phyloP scores from a whole-genome alignment of 2,329 filamentous ascomycete species.

The Colletotrichum orchidophilum region DNA sequence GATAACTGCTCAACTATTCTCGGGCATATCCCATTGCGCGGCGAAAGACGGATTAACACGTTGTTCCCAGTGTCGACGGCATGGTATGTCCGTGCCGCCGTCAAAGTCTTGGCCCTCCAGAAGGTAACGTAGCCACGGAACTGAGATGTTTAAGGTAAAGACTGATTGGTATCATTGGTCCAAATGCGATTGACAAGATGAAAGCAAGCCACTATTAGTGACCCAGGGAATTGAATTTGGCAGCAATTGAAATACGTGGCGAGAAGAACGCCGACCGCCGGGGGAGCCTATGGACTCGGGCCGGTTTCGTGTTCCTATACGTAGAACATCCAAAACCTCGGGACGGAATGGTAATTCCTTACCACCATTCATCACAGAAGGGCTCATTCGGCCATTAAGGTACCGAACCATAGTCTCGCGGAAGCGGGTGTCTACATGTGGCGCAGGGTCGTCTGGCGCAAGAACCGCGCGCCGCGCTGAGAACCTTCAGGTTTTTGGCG shows the following conservation, averaged over 20 bases:
- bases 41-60: neutral
- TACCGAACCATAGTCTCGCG: neutral
- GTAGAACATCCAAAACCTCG: neutral
- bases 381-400: neutral
- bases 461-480: neutral
- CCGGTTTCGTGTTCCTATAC: neutral
- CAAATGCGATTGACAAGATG: neutral
- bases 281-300: neutral
- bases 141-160: neutral
- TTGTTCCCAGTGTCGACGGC: neutral
- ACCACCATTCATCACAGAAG: neutral
- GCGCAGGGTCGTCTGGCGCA: neutral
- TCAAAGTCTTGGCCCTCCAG: neutral
- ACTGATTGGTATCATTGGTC: neutral
- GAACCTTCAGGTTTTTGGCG: neutral
- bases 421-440: neutral
- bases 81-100: neutral
- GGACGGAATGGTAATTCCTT: neutral
- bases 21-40: slow-evolving; percentile 2
- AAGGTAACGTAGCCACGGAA: neutral
- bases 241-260: neutral
- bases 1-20: slow-evolving; percentile 1
- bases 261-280: too few species aligned
- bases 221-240: neutral
- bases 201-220: neutral